Base-by-base conservation (phyloP, 139 green algal genomes). In the Yamagishiella unicocca region DNA sequence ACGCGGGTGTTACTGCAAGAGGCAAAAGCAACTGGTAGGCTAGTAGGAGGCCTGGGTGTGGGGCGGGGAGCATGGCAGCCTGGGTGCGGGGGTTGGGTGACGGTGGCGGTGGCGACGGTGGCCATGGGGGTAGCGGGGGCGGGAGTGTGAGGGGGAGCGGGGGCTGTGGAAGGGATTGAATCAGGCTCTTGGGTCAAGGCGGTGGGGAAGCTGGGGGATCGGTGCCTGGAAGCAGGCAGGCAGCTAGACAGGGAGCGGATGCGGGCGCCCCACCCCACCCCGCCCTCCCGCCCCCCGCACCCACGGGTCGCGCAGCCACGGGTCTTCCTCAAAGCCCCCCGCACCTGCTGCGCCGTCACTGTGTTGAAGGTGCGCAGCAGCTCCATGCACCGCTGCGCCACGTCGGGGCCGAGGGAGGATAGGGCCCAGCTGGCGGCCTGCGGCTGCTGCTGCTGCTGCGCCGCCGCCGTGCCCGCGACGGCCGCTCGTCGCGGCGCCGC, bases 281-380 rank as follows among this genome's bases (percentile, higher is more conserved):
- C 58, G 19, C 22, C 24, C 22, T 67, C 33, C 67, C 35, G n/a
- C 67, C 35, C 64, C 42, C 7, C 10, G 42, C 21, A 7, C 9
- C 24, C 42, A 37, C 22, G 42, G 4, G 25, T 24, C 42, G 25
- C n/a, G 8, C 38, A 10, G 4, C 37, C 10, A 14, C 40, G 6
- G 10, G 7, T 27, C 38, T 64, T 9, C 54, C 12, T 46, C 21
- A 50, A n/a, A 37, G 42, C 25, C 40, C 35, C 76, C 22, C n/a
- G n/a, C 43, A 77, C 81, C 81, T 87, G 81, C 66, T 79, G 66
- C 25, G 81, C 64, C 24, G 81, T 79, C 31, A 58, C 14, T 2
- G 46, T 79, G 81, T 87, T 87, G 67, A 87, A 87, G 45, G 81
- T 22, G 4, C 66, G 45, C 27, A 87, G 21, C 81, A 87, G 81